Conservation (phyloP, 1,139 yeast species). For the Kodamaea ohmeri region DNA sequence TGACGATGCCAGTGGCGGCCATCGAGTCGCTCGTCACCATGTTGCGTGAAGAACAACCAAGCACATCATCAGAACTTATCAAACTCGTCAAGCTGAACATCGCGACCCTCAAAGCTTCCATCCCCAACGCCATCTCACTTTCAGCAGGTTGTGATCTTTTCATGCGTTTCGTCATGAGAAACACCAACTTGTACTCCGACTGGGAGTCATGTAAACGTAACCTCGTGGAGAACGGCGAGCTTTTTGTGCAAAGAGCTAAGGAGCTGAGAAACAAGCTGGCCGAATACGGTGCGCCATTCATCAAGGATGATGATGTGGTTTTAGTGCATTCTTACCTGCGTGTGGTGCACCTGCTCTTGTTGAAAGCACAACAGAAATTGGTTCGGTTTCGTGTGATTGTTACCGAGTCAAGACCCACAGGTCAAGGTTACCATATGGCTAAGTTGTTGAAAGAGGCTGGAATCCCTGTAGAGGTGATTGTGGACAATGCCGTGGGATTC, state of each 20-base stretch:
- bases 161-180: slow-evolving; percentile 86
- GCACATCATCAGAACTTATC: slow-evolving; percentile 91
- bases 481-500: slow-evolving; percentile 88
- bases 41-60: slow-evolving; percentile 76
- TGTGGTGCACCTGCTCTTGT: slow-evolving; percentile 76
- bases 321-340: slow-evolving; percentile 91
- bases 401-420: slow-evolving; percentile 88
- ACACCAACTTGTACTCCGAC: slow-evolving; percentile 84
- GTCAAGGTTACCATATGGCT: slow-evolving; percentile 78
- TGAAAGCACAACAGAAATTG: slow-evolving; percentile 64
- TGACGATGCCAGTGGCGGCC: slow-evolving; percentile 99
- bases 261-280: slow-evolving; percentile 88
- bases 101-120: slow-evolving; percentile 67
- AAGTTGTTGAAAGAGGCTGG: slow-evolving; percentile 64
- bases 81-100: slow-evolving; percentile 76
- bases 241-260: slow-evolving; percentile 89
- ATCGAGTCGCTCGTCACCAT: slow-evolving; percentile 89
- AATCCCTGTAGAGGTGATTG: slow-evolving; percentile 88
- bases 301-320: slow-evolving; percentile 88
- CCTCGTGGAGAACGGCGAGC: slow-evolving; percentile 88
- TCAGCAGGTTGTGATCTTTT: slow-evolving; percentile 98
- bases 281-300: slow-evolving; percentile 80
- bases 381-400: slow-evolving; percentile 87
- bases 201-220: slow-evolving; percentile 95
- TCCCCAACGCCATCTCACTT: slow-evolving; percentile 86